Conservation (phyloP, 768 basidiomycete species). For the Calocera viscosa region DNA sequence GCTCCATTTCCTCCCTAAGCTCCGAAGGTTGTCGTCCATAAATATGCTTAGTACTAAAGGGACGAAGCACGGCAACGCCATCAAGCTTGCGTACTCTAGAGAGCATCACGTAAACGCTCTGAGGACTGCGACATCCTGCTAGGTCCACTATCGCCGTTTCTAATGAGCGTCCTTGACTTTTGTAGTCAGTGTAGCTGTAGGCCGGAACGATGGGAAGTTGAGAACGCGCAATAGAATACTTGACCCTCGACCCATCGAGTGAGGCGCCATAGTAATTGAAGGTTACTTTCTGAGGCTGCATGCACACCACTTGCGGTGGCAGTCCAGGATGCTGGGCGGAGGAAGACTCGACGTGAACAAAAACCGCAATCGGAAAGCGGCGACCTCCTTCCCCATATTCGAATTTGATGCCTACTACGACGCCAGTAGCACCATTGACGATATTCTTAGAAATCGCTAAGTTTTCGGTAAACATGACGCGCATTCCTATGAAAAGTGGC, state of each 20-base stretch:
- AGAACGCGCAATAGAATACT: background rate
- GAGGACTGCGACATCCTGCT: conserved; percentile 12
- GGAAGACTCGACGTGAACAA: background rate
- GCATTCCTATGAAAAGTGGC: conserved; percentile 6
- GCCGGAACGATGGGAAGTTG: conserved; percentile 23
- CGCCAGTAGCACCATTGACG: conserved; percentile 4
- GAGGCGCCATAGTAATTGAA: background rate
- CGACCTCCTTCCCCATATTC: background rate
- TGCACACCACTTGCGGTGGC: background rate
- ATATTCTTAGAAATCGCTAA: background rate
- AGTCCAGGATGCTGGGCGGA: background rate
- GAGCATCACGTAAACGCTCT: conserved; percentile 26
- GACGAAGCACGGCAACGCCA: conserved; percentile 20
- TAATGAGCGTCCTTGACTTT: conserved; percentile 23
- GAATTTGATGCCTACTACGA: background rate
- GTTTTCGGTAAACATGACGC: conserved; percentile 9
- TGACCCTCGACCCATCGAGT: background rate
- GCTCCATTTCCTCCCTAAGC: background rate
- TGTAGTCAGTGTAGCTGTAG: conserved; percentile 25
- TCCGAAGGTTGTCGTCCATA: background rate
- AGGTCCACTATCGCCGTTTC: conserved; percentile 22
- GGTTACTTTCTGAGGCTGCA: background rate
- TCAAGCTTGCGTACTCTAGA: conserved; percentile 21
- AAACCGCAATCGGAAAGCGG: background rate
- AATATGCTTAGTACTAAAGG: conserved; percentile 20